A percentile compares a stretch with the other conserved stretches of the same genome.
These are phyloP conservation scores for Bidens hawaiensis DNA, from an alignment of 140 eudicot species.

Conservation along the genomic window DNA sequence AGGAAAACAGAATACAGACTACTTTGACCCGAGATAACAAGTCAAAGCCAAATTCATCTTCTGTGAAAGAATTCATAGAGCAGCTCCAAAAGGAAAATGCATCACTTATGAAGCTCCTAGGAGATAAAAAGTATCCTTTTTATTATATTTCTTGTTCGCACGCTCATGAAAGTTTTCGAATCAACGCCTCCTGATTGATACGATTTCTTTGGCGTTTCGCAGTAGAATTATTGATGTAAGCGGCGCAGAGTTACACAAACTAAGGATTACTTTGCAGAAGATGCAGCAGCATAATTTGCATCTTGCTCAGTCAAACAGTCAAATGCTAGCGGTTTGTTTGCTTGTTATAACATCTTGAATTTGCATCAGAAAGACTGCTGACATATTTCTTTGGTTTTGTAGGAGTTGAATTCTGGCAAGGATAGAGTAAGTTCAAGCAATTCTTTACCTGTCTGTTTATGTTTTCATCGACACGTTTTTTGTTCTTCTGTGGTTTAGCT, in stretches of 20 bases:
- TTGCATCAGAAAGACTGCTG: background rate
- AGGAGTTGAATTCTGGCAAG: constrained; percentile 60
- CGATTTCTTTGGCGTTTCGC: constrained; percentile 11
- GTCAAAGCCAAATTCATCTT: constrained; percentile 13
- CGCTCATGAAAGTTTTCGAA: background rate
- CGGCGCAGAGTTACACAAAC: constrained; percentile 47
- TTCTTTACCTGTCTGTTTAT: background rate
- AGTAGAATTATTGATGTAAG: constrained; percentile 64
- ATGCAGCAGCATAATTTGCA: constrained; percentile 58
- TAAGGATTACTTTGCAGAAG: constrained; percentile 53
- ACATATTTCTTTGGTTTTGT: constrained; percentile 11
- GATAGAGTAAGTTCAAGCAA: constrained; percentile 46
- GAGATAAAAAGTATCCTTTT: constrained; percentile 61
- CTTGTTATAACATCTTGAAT: background rate
- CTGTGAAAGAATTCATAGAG: constrained; percentile 43
- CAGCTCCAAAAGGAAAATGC: constrained; percentile 58
- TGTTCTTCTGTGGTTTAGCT: constrained; percentile 26
- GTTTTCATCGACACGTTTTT: background rate
- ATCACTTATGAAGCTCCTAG: constrained; percentile 40
- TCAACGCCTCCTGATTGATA: background rate
- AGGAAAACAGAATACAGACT: constrained; percentile 30
- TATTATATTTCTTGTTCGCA: background rate
- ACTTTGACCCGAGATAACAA: constrained; percentile 32
- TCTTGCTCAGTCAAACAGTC: constrained; percentile 59
- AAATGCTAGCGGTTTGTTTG: constrained; percentile 55